Evolutionary conservation across 164 flowering plant species (phyloP).

Genomic region (Nelumbo lutea): DNA sequence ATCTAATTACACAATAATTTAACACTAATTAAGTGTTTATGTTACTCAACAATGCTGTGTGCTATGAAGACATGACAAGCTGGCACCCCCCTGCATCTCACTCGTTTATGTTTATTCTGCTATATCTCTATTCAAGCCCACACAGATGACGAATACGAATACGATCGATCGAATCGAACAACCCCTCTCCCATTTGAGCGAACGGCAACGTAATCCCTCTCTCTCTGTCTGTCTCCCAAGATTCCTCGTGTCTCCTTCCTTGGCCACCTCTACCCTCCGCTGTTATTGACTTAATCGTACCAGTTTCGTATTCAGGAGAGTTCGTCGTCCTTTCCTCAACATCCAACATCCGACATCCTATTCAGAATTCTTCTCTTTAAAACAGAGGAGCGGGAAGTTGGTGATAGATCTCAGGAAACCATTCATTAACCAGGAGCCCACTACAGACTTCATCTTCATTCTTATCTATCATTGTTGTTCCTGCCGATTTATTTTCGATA

Average conservation of each 20-base stretch:
- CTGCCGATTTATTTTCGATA: too few species aligned
- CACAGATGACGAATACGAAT: not conserved
- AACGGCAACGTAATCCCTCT: not conserved
- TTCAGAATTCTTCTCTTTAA: not conserved
- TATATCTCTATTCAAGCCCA: not conserved
- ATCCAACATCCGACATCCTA: not conserved
- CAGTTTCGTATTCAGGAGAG: not conserved
- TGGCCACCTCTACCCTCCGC: not conserved
- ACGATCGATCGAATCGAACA: too few species aligned
- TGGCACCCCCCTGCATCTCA: not conserved
- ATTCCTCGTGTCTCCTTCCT: not conserved
- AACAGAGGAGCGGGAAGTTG: not conserved
- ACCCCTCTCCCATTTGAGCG: too few species aligned
- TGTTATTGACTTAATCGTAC: not conserved
- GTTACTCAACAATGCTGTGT: not conserved
- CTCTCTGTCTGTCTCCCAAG: not conserved
- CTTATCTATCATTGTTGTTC: not conserved
- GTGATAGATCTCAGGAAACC: too few species aligned
- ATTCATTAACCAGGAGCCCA: not conserved
- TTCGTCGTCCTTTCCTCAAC: conserved; percentile 3
- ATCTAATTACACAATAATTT: not conserved
- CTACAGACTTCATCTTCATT: not conserved
- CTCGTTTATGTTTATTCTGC: not conserved
- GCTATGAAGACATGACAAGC: not conserved
- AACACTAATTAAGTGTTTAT: too few species aligned